These are phyloP conservation scores for Kernera saxatilis DNA, from an alignment of 345 rosid genomes.

Conservation along the genomic window DNA sequence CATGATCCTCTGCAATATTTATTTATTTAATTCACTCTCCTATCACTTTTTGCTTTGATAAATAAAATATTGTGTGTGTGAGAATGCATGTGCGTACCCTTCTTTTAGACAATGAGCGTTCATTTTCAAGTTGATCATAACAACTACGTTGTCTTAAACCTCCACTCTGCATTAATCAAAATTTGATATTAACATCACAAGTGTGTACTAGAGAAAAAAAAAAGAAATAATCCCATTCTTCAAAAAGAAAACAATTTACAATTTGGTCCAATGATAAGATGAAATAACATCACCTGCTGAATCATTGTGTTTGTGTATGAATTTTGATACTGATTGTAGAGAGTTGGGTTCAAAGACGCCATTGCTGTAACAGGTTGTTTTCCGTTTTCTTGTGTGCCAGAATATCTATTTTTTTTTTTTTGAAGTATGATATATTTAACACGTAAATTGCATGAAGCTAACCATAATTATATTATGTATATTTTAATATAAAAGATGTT, in stretches of 20 bases:
- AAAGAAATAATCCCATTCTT: not conserved
- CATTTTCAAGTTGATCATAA: slow-evolving; percentile 10
- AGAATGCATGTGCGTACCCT: not conserved
- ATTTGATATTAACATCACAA: not conserved
- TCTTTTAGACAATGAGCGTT: not conserved
- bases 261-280: not conserved
- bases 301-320: slow-evolving; percentile 7
- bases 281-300: not conserved
- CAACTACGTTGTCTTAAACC: not conserved
- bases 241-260: not conserved
- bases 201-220: not conserved
- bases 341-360: not conserved
- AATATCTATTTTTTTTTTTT: too few species aligned
- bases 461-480: not conserved
- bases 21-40: not conserved
- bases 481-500: not conserved
- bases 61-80: not conserved
- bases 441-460: not conserved
- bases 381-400: slow-evolving; percentile 3
- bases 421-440: not conserved
- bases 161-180: slow-evolving; percentile 15
- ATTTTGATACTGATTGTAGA: not conserved
- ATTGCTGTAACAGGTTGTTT: not conserved
- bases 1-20: slow-evolving; percentile 14
- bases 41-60: not conserved